Base-by-base conservation (phyloP, 2,329 filamentous ascomycete genomes). In the Capronia epimyces region DNA sequence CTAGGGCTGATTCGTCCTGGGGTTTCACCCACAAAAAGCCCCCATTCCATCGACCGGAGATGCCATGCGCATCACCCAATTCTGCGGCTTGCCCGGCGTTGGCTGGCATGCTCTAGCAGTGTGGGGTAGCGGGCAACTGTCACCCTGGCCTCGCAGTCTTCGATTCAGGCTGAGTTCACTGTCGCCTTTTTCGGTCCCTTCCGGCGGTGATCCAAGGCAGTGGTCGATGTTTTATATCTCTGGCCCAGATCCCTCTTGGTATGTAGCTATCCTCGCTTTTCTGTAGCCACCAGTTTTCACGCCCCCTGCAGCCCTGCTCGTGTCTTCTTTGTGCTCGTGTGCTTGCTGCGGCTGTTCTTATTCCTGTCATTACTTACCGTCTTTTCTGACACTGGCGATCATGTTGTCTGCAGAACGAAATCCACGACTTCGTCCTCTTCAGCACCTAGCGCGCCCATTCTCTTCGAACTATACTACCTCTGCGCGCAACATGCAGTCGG, bases 361-460 rank as follows among this genome's bases (percentile, higher is more conserved):
- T 25, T 39, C 41, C 16, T 47, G 48, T 37, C 43, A 12, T 42
- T 16, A 53, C 36, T 37, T 29, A 15, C 37, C 44, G 16, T 43
- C 25, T 36, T 34, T 37, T 49, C 50, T 52, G 29, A 52, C 49
- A 18, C 46, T 43, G 41, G 49, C 39, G 60, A 66, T 48, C 58
- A 72, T 73, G 70, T 62, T 73, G 50, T 71, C 68, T 41, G 64
- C 69, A 50, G 68, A 70, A 50, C 55, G 51, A 43, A 43, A 43
- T 12, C 15, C 56, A 7, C 44, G 52, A 46, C 46, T 36, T 40
- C 54, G 43, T 42, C 45, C 54, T 25, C 45, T 59, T 36, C 50
- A 43, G 50, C 44, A 50, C 46, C 54, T 29, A 34, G 43, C 32
- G 42, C 50, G 46, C 41, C 37, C 42, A 42, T 24, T 45, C 24